Conservation (phyloP, 805 yeast genomes). For the Ascoidea rubescens region DNA sequence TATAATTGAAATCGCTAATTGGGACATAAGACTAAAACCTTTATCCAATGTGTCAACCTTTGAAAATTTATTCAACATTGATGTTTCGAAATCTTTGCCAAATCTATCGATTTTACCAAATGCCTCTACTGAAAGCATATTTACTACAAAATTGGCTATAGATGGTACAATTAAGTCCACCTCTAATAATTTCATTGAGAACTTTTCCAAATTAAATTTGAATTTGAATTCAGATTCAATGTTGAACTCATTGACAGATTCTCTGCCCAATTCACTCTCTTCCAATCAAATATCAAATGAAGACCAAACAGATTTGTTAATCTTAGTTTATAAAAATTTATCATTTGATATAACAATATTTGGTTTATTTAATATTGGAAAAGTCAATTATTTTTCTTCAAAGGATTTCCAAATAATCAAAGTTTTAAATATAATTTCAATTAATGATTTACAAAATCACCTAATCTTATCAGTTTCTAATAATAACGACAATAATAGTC, state of each 20-base stretch:
- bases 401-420: background rate
- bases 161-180: constrained; percentile 15
- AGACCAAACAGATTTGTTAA: constrained; percentile 12
- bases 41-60: constrained; percentile 6
- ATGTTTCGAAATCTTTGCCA: constrained; percentile 22
- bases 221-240: background rate
- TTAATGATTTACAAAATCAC: background rate
- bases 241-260: no score
- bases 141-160: constrained; percentile 16
- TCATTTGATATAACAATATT: constrained; percentile 17
- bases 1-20: constrained; percentile 3
- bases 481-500: no score
- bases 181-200: background rate
- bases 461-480: no score
- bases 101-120: constrained; percentile 19
- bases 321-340: constrained; percentile 15
- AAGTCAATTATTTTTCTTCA: constrained; percentile 2
- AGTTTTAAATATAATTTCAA: background rate
- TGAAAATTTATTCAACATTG: constrained; percentile 17
- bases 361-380: constrained; percentile 20
- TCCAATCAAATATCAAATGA: no score
- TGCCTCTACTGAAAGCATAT: constrained; percentile 9
- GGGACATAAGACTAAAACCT: background rate
- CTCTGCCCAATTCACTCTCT: no score
- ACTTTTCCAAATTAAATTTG: no score